Evolutionary conservation across 345 rosid genomes (phyloP).

Genomic region (Durio zibethinus): DNA sequence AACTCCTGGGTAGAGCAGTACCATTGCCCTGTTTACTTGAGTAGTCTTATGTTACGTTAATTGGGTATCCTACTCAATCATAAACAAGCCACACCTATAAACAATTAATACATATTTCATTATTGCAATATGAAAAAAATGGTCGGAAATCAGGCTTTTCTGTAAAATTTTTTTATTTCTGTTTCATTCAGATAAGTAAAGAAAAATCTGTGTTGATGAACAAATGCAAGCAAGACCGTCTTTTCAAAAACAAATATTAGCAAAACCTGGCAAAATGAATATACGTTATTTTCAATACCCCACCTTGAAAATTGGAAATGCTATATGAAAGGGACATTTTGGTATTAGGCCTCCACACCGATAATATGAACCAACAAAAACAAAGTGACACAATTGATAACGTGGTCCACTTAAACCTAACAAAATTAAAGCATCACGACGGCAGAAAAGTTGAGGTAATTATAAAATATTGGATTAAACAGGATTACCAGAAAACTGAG

Average conservation of each 20-base stretch:
- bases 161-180: no score
- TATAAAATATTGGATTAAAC: background rate
- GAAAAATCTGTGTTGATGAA: no score
- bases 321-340: background rate
- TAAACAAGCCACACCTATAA: no score
- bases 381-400: background rate
- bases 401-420: background rate
- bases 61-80: no score
- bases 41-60: no score
- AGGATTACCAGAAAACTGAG: conserved; percentile 43
- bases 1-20: background rate
- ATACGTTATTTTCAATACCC: background rate
- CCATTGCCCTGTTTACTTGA: background rate
- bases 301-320: background rate
- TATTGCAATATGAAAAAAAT: no score
- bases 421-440: background rate
- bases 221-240: no score
- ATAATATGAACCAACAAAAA: background rate
- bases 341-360: background rate
- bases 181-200: no score
- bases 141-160: no score
- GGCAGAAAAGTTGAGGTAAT: background rate
- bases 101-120: no score
- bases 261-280: background rate
- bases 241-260: background rate